phyloP scores from a whole-genome alignment of 208 protist genomes.

The Acanthamoeba royreba region DNA sequence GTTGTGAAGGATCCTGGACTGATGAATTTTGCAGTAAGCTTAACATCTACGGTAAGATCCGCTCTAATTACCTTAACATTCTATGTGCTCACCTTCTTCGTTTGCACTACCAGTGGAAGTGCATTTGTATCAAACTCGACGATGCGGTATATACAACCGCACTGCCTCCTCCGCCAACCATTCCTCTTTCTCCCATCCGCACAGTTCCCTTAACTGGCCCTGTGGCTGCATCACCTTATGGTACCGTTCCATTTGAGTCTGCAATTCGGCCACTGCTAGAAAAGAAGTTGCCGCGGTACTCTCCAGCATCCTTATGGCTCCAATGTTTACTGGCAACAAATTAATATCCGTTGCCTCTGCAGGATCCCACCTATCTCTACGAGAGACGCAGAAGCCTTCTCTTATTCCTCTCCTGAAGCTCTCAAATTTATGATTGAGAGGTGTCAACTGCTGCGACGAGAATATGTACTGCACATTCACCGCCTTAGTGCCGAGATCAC shows the following conservation, averaged over 20 bases:
- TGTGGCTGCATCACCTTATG: too few species aligned
- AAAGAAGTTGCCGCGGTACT: slow-evolving; percentile 6
- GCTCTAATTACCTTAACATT: too few species aligned
- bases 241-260: too few species aligned
- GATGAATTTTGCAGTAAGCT: background rate
- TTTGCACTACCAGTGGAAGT: background rate
- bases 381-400: background rate
- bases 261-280: background rate
- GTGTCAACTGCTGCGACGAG: background rate
- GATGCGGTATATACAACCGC: background rate
- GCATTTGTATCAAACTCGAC: background rate
- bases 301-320: too few species aligned
- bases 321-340: background rate
- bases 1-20: background rate
- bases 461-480: background rate
- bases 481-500: background rate
- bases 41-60: slow-evolving; percentile 15
- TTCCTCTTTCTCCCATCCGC: too few species aligned
- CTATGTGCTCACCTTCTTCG: too few species aligned
- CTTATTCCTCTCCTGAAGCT: background rate
- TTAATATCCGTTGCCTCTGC: background rate
- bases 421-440: background rate
- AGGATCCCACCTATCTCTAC: background rate
- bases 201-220: background rate
- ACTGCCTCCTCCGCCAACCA: background rate